A percentile compares a stretch with the other conserved stretches of the same genome.
phyloP scores from a whole-genome alignment of 2,329 filamentous ascomycete genomes.

The Neurospora sp. region DNA sequence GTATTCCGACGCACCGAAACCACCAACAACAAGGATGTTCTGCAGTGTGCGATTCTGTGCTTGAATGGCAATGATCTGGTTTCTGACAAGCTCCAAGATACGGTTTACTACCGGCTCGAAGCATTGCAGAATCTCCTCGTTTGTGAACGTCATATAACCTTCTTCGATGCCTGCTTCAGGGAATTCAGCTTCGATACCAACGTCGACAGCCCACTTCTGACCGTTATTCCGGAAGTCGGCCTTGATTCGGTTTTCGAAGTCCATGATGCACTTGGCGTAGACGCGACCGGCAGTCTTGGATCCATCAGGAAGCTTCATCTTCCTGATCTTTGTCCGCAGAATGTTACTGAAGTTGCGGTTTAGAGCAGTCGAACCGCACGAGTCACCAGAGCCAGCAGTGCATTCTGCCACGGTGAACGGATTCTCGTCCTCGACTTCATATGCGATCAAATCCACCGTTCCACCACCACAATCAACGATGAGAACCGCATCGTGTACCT shows the following conservation, averaged over 20 bases:
- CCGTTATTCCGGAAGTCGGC: slow-evolving; percentile 98
- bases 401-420: slow-evolving; percentile 96
- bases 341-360: slow-evolving; percentile 99
- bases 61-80: slow-evolving; percentile 98
- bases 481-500: slow-evolving; percentile 95
- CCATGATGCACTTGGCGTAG: slow-evolving; percentile 99
- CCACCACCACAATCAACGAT: slow-evolving; percentile 98
- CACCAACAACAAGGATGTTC: slow-evolving; percentile 94
- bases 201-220: slow-evolving; percentile 98
- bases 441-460: slow-evolving; percentile 97
- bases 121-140: slow-evolving; percentile 97
- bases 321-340: slow-evolving; percentile 90
- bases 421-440: slow-evolving; percentile 95
- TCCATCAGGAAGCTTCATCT: slow-evolving; percentile 97
- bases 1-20: slow-evolving; percentile 96
- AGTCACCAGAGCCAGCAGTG: slow-evolving; percentile 93
- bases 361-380: slow-evolving; percentile 93
- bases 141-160: slow-evolving; percentile 99
- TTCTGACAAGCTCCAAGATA: slow-evolving; percentile 89
- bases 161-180: slow-evolving; percentile 97
- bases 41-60: slow-evolving; percentile 89
- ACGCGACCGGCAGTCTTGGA: slow-evolving; percentile 97
- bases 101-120: slow-evolving; percentile 98
- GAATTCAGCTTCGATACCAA: slow-evolving; percentile 96
- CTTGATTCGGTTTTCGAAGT: slow-evolving; percentile 99